Conservation (phyloP, 768 basidiomycete genomes). For the Leucocoprinus sp. region DNA sequence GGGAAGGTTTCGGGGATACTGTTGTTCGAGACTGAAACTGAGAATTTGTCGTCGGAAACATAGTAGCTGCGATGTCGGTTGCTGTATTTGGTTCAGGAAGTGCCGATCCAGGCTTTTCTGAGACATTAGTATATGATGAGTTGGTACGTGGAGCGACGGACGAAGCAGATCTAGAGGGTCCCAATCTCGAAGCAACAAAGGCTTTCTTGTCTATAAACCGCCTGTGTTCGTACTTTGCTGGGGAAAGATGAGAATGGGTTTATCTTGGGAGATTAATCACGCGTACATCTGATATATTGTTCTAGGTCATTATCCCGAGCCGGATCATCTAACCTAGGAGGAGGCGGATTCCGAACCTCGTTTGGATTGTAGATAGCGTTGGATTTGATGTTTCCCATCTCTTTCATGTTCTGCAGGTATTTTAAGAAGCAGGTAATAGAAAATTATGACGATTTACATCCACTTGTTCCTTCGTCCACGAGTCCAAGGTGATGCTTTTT, state of each 20-base stretch:
- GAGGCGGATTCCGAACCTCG: constrained; percentile 74
- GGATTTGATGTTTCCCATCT: constrained; percentile 73
- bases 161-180: constrained; percentile 33
- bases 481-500: constrained; percentile 84
- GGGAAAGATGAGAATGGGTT: constrained; percentile 1
- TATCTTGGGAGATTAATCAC: not conserved
- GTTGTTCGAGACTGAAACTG: constrained; percentile 9
- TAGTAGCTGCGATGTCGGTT: constrained; percentile 10
- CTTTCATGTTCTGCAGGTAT: constrained; percentile 57
- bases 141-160: constrained; percentile 19
- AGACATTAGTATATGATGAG: constrained; percentile 10
- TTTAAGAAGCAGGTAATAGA: constrained; percentile 5
- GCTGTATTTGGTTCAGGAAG: constrained; percentile 5
- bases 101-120: constrained; percentile 7
- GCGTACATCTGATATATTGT: constrained; percentile 77
- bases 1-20: constrained; percentile 16
- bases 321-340: constrained; percentile 66
- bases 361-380: constrained; percentile 80
- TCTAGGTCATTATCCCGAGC: constrained; percentile 89
- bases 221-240: constrained; percentile 77
- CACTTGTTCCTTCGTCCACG: constrained; percentile 84
- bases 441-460: constrained; percentile 44
- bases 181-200: constrained; percentile 38
- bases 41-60: constrained; percentile 13
- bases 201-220: constrained; percentile 48